A percentile compares a stretch with the other conserved stretches of the same genome.
Evolutionary conservation across 768 basidiomycete genomes (phyloP).

Genomic region (Rhizopogon rudus): DNA sequence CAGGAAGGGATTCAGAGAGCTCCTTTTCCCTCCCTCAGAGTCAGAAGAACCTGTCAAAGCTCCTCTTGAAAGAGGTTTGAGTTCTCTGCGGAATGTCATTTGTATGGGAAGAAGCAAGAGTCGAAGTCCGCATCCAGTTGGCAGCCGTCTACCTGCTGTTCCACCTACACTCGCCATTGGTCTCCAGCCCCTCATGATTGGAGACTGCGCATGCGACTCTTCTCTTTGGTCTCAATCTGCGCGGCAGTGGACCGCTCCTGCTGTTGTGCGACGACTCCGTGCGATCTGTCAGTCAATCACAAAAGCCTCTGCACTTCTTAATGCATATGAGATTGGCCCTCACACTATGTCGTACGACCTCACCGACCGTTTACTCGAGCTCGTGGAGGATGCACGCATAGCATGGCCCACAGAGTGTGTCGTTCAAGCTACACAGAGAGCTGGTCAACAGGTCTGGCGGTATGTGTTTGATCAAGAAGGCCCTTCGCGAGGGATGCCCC

Average conservation of each 20-base stretch:
- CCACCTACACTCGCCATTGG: slow-evolving; percentile 13
- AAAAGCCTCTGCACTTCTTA: slow-evolving; percentile 56
- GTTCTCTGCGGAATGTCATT: slow-evolving; percentile 20
- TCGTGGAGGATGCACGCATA: slow-evolving; percentile 69
- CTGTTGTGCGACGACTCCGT: slow-evolving; percentile 61
- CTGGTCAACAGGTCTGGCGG: slow-evolving; percentile 65
- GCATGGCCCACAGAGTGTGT: slow-evolving; percentile 75
- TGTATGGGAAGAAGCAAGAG: slow-evolving; percentile 19
- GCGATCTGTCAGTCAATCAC: slow-evolving; percentile 68
- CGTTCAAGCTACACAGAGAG: slow-evolving; percentile 42
- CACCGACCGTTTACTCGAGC: slow-evolving; percentile 61
- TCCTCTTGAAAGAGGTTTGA: slow-evolving; percentile 10
- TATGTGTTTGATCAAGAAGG: slow-evolving; percentile 83
- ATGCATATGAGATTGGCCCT: slow-evolving; percentile 66
- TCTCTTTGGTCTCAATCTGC: slow-evolving; percentile 56
- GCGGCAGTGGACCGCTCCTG: slow-evolving; percentile 58
- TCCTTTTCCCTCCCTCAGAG: slow-evolving; percentile 29
- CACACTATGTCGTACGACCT: slow-evolving; percentile 64
- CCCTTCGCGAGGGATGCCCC: slow-evolving; percentile 56
- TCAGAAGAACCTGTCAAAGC: slow-evolving; percentile 13
- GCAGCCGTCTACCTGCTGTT: background rate
- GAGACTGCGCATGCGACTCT: slow-evolving; percentile 64
- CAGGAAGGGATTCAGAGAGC: slow-evolving; percentile 51
- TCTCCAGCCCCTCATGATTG: slow-evolving; percentile 68
- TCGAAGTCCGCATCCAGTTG: slow-evolving; percentile 24